phyloP scores from a whole-genome alignment of 2,329 filamentous ascomycete genomes.

The Plenodomus lindquistii region DNA sequence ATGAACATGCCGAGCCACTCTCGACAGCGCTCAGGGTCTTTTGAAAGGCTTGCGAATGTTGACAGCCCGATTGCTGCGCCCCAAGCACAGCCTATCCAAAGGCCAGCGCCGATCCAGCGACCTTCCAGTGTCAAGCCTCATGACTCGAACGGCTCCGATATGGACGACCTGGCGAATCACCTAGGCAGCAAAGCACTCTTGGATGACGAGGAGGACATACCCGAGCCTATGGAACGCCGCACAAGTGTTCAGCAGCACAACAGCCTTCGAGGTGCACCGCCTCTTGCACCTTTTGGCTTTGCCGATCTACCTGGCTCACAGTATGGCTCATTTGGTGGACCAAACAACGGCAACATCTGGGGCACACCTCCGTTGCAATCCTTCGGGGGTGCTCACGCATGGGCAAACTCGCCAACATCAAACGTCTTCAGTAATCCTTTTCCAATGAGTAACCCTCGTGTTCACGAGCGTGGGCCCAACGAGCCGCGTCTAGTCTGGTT shows the following conservation, averaged over 20 bases:
- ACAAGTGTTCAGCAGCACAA: constrained; percentile 43
- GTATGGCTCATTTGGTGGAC: constrained; percentile 38
- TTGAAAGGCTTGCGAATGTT: constrained; percentile 57
- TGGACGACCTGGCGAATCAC: constrained; percentile 76
- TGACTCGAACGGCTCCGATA: constrained; percentile 53
- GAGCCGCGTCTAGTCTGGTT: constrained; percentile 38
- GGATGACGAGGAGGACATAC: constrained; percentile 59
- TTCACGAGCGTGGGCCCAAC: constrained; percentile 29
- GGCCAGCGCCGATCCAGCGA: constrained; percentile 85
- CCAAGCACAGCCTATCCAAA: constrained; percentile 72
- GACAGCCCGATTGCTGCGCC: constrained; percentile 57
- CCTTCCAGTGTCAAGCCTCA: constrained; percentile 72
- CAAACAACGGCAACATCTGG: constrained; percentile 45
- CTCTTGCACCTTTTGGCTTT: constrained; percentile 39
- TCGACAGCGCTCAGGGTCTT: constrained; percentile 72
- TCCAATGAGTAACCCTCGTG: constrained; percentile 27
- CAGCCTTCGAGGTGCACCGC: constrained; percentile 31
- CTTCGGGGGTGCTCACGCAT: constrained; percentile 42
- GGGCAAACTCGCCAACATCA: constrained; percentile 47
- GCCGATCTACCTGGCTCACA: constrained; percentile 36
- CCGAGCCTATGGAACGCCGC: constrained; percentile 63
- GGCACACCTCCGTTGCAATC: constrained; percentile 48
- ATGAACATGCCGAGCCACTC: constrained; percentile 63
- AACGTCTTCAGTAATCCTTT: constrained; percentile 41
- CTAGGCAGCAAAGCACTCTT: constrained; percentile 89